Evolutionary conservation across 805 yeast genomes (phyloP).

Genomic region (Kurtzmaniella fragi): DNA sequence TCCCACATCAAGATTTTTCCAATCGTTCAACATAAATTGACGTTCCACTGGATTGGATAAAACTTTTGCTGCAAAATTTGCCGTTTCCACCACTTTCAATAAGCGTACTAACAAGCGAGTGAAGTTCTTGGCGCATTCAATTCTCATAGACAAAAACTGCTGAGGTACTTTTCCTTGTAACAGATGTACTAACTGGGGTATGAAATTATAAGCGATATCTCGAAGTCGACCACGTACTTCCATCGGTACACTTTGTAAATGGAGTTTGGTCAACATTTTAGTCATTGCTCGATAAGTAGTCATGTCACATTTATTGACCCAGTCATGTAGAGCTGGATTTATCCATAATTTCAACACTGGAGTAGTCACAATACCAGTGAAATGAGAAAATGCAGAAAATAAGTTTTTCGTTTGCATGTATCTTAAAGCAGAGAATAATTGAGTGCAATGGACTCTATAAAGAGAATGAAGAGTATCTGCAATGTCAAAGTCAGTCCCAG

Average conservation of each 20-base stretch:
- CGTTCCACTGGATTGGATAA: conserved; percentile 40
- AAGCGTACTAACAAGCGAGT: conserved; percentile 49
- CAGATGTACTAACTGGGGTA: conserved; percentile 40
- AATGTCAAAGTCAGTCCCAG: conserved; percentile 48
- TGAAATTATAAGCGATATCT: conserved; percentile 45
- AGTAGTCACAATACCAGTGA: conserved; percentile 51
- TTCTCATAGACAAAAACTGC: conserved; percentile 46
- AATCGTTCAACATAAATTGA: conserved; percentile 51
- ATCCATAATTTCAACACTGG: conserved; percentile 58
- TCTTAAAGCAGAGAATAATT: conserved; percentile 61
- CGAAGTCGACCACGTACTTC: conserved; percentile 52
- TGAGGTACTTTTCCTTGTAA: conserved; percentile 42
- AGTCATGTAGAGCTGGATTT: conserved; percentile 43
- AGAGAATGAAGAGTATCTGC: conserved; percentile 58
- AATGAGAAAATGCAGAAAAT: conserved; percentile 47
- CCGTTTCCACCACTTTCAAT: conserved; percentile 50
- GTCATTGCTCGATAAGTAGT: conserved; percentile 52
- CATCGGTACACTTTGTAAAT: conserved; percentile 53
- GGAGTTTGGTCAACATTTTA: conserved; percentile 57
- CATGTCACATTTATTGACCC: conserved; percentile 68
- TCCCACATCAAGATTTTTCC: conserved; percentile 48
- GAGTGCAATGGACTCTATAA: conserved; percentile 59
- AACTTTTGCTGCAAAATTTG: conserved; percentile 44
- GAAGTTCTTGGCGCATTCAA: conserved; percentile 51
- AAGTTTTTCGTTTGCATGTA: conserved; percentile 63